phyloP scores from a whole-genome alignment of 768 basidiomycete genomes.

The Goffeauzyma gilvescens region DNA sequence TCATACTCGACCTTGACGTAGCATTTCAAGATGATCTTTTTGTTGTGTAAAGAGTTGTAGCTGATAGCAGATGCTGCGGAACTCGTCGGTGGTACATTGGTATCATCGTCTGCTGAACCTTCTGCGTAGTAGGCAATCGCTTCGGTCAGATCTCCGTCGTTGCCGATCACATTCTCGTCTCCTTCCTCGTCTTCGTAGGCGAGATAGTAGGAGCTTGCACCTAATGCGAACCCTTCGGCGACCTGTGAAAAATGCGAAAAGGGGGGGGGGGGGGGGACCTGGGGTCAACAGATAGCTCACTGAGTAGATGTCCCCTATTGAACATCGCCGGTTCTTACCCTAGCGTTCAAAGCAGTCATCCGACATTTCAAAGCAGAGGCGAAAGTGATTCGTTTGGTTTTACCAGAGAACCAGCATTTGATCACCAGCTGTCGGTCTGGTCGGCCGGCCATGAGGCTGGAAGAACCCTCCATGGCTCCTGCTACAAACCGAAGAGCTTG shows the following conservation, averaged over 20 bases:
- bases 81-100: conserved; percentile 38
- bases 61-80: conserved; percentile 1
- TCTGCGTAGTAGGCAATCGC: conserved; percentile 73
- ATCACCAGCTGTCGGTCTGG: conserved; percentile 64
- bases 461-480: too few relatives aligned
- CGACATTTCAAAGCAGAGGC: conserved; percentile 59
- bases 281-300: not conserved
- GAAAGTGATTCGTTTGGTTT: conserved; percentile 60
- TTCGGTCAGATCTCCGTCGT: conserved; percentile 59
- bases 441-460: too few relatives aligned
- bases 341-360: conserved; percentile 50
- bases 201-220: conserved; percentile 49
- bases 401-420: conserved; percentile 61
- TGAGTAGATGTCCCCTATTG: not conserved
- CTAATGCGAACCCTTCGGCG: conserved; percentile 64
- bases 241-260: conserved; percentile 40
- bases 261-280: too few relatives aligned
- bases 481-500: too few relatives aligned
- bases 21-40: conserved; percentile 59
- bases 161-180: conserved; percentile 43
- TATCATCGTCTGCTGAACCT: conserved; percentile 25
- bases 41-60: conserved; percentile 36
- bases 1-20: conserved; percentile 72
- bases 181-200: conserved; percentile 78
- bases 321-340: conserved; percentile 37